Conservation (phyloP, 805 yeast species). For the Saturnispora zaruensis region DNA sequence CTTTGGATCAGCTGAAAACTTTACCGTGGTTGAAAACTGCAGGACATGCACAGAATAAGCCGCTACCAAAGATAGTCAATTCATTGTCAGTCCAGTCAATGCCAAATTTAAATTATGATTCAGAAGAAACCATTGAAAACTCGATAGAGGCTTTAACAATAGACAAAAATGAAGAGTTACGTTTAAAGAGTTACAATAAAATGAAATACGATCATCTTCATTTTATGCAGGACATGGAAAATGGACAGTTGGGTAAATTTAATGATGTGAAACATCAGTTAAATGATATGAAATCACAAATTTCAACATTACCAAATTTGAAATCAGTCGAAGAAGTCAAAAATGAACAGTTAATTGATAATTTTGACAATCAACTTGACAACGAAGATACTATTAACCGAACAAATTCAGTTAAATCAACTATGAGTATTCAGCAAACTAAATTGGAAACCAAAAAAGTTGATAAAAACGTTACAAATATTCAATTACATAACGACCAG, state of each 20-base stretch:
- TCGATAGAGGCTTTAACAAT: constrained; percentile 11
- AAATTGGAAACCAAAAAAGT: constrained; percentile 19
- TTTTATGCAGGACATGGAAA: constrained; percentile 22
- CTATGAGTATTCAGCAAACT: constrained; percentile 24
- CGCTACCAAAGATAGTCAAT: constrained; percentile 31
- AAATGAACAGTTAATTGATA: constrained; percentile 11
- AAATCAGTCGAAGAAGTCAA: constrained; percentile 2
- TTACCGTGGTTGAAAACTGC: not conserved
- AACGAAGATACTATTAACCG: constrained; percentile 21
- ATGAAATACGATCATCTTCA: constrained; percentile 23
- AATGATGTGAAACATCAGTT: constrained; percentile 8
- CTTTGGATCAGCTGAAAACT: not conserved
- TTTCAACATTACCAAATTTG: constrained; percentile 12
- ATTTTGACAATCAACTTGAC: constrained; percentile 17
- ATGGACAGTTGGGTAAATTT: constrained; percentile 14
- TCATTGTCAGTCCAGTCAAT: constrained; percentile 28
- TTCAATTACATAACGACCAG: constrained; percentile 18
- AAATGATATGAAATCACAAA: constrained; percentile 14
- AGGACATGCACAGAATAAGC: constrained; percentile 16
- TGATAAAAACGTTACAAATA: constrained; percentile 13
- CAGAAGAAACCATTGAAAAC: constrained; percentile 23
- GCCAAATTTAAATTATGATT: constrained; percentile 24
- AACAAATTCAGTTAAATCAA: constrained; percentile 23
- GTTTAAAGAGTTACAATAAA: constrained; percentile 12
- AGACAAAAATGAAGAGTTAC: not conserved